Evolutionary conservation across 2,329 filamentous ascomycete genomes (phyloP), one percentile per base, ranked within the genome.

Genomic region (Colletotrichum sidae): DNA sequence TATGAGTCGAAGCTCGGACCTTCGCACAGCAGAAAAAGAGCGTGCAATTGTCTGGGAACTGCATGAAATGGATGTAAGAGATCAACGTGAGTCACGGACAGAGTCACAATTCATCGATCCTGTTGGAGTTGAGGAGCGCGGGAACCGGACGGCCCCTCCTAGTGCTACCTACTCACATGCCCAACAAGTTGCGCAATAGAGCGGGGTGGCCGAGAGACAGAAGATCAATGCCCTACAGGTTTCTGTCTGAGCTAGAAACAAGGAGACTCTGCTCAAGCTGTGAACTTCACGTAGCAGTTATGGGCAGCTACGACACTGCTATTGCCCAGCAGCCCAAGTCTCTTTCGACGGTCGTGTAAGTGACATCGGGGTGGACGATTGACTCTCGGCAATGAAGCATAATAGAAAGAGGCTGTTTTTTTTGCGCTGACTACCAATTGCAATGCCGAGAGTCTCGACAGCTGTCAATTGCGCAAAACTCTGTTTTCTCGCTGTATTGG

Each of bases 401-500:
- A 25, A 25, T 25, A 25, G 3, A 25, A 25, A 25, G 25, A 25
- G 4, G 25, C 25, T 25, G 4, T 25, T 25, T 25, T 25, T 25
- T 25, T 56, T 52, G 39, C 58, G 46, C 34, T 33, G 42, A 33
- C 25, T 47, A 33, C 41, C 9, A 46, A 10, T 52, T 52, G 58
- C 52, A 5, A 38, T 50, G 38, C 41, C 49, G 58, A 63, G 54
- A 42, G 58, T 66, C 63, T 53, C 6, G 42, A 60, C 58, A 42
- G 15, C 13, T 54, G 6, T 34, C 33, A 49, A 45, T 37, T 49
- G 41, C 54, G 37, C 49, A 63, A 62, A 66, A 66, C 63, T 56
- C 47, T 66, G 63, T 63, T 42, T 37, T 34, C n/a, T n/a, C 34
- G 25, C 47, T 34, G 63, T 42, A 42, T 25, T 66, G 63, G 55